Base-by-base conservation (phyloP, 768 basidiomycete genomes). In the Pisolithus microcarpus region DNA sequence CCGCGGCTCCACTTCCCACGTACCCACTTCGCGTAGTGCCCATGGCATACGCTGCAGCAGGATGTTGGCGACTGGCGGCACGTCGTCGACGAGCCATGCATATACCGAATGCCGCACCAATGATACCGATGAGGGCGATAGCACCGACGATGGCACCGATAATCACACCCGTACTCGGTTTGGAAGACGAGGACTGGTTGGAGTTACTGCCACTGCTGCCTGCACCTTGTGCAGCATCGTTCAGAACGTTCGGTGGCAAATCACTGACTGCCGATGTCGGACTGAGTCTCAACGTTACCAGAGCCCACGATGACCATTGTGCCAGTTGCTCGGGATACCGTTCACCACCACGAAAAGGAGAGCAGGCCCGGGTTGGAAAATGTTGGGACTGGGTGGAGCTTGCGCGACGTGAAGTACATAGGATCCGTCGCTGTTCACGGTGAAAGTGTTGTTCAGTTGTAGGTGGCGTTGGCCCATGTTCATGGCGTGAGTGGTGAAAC, bases 341-440 rank as follows among this genome's bases (percentile, higher is more conserved):
- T 85, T 75, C 53, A 97, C 78, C 31, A 82, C 85, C 52, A 94
- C 87, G 61, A 81, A 96, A 53, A 94, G 53, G 56, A 93, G 72
- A 0, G 80, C 87, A 8, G 94, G 93, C 4, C 94, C 94, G 3
- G 95, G 94, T 59, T 87, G 84, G 73, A 96, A 79, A 59, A 97
- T 58, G 63, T 89, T 86, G 9, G 93, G 72, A 68, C 87, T 91
- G 0, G 91, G 87, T 0, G 90, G 91, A 6, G 81, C 75, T 63
- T 94, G 93, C 1, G 85, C 70, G 38, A 90, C 86, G 65, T 94
- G 85, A 3, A 96, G 71, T 7, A 77, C 79, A 56, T 90, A 83
- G 16, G 84, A 81, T n/a, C 87, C 85, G 55, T 92, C 81, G 15
- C 61, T 66, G 63, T 88, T 80, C 51, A 91, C 86, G 1, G 82